Evolutionary conservation across 2,329 filamentous ascomycete genomes (phyloP).

Genomic region (Colletotrichum sp.): DNA sequence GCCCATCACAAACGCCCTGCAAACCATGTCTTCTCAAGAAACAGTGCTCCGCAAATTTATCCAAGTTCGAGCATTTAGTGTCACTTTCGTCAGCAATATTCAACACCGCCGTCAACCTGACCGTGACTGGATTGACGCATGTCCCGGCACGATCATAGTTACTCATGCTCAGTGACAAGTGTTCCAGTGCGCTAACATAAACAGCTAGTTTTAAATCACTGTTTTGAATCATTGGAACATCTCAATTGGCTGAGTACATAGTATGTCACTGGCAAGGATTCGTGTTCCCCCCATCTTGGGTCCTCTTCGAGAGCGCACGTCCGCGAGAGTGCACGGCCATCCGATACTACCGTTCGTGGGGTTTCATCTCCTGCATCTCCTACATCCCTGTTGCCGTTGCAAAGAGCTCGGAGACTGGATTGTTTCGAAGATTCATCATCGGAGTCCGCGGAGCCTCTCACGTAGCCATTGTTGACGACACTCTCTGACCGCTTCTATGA

Average conservation of each 20-base stretch:
- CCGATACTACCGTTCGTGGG: background rate
- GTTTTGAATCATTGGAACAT: background rate
- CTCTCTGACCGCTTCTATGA: fast-evolving
- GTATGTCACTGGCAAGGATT: background rate
- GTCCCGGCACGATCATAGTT: fast-evolving
- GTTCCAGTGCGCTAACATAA: background rate
- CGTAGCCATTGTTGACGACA: background rate
- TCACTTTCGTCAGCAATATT: background rate
- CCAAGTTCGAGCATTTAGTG: fast-evolving
- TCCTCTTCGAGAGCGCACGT: background rate
- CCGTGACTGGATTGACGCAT: background rate
- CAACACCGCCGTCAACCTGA: background rate
- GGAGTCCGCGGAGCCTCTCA: background rate
- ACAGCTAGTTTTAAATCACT: fast-evolving
- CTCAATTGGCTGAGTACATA: background rate
- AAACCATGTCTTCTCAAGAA: background rate
- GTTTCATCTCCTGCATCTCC: background rate
- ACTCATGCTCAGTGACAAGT: background rate
- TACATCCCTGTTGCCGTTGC: background rate
- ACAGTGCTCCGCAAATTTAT: fast-evolving
- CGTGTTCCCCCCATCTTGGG: background rate
- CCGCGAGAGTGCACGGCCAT: background rate
- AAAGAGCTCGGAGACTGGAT: background rate
- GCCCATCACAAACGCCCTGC: background rate
- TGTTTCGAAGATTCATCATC: background rate